Evolutionary conservation across 148 eudicot genomes (phyloP), one percentile per base, ranked within the genome.

Genomic region (Dysphania ambrosioides): DNA sequence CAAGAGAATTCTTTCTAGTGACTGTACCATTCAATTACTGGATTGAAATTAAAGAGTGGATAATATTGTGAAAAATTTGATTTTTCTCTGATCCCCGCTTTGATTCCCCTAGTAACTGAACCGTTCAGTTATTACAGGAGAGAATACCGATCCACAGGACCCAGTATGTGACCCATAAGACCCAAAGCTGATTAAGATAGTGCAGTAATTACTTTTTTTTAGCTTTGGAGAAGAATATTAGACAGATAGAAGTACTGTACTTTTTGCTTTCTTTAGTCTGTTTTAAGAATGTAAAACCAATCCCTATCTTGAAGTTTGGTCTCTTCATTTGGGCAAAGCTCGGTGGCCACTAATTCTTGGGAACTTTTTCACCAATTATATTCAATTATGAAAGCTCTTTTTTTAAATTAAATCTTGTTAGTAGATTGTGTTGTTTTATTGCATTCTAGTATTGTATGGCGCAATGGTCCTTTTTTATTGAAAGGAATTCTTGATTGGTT

Each of bases 401-500:
- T 47, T 13, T 47, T 47, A 3, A 47, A 47, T 47, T 11, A 15
- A 13, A 47, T 47, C 21, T 16, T 47, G 6, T 47, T 47, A 47
- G 13, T 38, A 30, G 9, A n/a, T 34, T 16, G 10, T 30, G 38
- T 47, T 47, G 53, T 47, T 47, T n/a, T 47, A 47, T 16, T 47
- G 53, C 16, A 47, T 4, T 47, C 16, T 21, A 13, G 53, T 47
- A 47, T 21, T 13, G 5, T 47, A 27, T 24, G 32, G 11, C 42
- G 27, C 21, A 47, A 71, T 29, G 29, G 72, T 30, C 34, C 47
- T 79, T 42, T 66, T 72, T 42, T 67, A 79, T 73, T 67, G 38
- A 72, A 59, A 72, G 75, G 71, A 68, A 77, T 27, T 60, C 68
- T 80, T 75, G 79, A 80, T 75, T 60, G 77, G 77, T 66, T 51